Evolutionary conservation across 2,329 filamentous ascomycete genomes (phyloP).

Genomic region (Diaporthe australafricana): DNA sequence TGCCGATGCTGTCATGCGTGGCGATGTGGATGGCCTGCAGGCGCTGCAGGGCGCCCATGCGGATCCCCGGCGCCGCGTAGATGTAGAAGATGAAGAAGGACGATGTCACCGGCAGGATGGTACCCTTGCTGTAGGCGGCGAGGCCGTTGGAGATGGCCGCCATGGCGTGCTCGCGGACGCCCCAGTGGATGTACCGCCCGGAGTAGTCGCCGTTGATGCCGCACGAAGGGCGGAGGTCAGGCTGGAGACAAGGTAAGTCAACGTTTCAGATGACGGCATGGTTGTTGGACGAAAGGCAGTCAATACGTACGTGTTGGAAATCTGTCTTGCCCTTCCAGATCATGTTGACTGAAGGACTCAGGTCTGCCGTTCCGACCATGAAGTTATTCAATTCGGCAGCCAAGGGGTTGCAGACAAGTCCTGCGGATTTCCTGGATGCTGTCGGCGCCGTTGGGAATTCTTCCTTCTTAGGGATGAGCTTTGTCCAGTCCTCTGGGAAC

Average conservation of each 20-base stretch:
- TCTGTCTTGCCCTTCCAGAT: slow-evolving; percentile 61
- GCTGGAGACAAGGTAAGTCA: slow-evolving; percentile 28
- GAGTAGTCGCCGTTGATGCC: slow-evolving; percentile 57
- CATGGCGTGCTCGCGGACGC: slow-evolving; percentile 73
- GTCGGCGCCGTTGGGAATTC: slow-evolving; percentile 61
- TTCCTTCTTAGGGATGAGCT: slow-evolving; percentile 58
- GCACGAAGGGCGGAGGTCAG: slow-evolving; percentile 39
- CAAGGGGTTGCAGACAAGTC: slow-evolving; percentile 60
- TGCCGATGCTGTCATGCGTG: slow-evolving; percentile 66
- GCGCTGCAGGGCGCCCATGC: slow-evolving; percentile 63
- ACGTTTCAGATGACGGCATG: neutral
- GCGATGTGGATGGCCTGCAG: slow-evolving; percentile 64
- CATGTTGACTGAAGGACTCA: slow-evolving; percentile 62
- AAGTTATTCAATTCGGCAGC: slow-evolving; percentile 53
- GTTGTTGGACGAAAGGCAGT: neutral
- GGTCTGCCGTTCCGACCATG: slow-evolving; percentile 60
- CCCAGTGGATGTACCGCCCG: slow-evolving; percentile 70
- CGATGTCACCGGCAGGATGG: slow-evolving; percentile 64
- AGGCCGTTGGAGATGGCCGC: slow-evolving; percentile 67
- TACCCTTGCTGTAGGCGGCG: slow-evolving; percentile 63
- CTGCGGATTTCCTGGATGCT: slow-evolving; percentile 59
- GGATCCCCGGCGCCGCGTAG: slow-evolving; percentile 59
- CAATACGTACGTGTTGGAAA: slow-evolving; percentile 58
- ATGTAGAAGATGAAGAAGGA: slow-evolving; percentile 71
- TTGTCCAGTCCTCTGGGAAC: slow-evolving; percentile 60